Evolutionary conservation across 495 filamentous ascomycete species (phyloP).

Genomic region (Aspergillus ostianus): DNA sequence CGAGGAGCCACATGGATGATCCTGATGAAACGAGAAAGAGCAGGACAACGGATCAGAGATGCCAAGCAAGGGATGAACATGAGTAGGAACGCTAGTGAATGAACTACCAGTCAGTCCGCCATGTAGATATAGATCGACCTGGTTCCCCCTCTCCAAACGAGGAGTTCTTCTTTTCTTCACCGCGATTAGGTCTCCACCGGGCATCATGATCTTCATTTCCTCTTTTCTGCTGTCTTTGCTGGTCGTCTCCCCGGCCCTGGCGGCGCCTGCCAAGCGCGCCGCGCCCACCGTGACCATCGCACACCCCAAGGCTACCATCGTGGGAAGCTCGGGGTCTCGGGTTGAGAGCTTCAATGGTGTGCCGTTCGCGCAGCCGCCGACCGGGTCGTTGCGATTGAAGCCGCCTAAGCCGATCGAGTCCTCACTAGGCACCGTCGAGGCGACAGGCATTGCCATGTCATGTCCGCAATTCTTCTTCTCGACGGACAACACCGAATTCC

Average conservation of each 20-base stretch:
- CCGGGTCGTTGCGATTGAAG: constrained; percentile 56
- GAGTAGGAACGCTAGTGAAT: not conserved
- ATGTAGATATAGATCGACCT: constrained; percentile 5
- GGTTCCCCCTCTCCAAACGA: not conserved
- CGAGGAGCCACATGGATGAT: constrained; percentile 8
- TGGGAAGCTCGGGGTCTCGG: constrained; percentile 37
- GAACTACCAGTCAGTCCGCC: not conserved
- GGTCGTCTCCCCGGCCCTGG: constrained; percentile 8
- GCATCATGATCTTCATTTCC: constrained; percentile 11
- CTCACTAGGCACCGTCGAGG: constrained; percentile 50
- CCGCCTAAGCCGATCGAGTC: constrained; percentile 53
- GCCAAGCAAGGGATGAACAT: not conserved
- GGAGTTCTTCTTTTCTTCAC: not conserved
- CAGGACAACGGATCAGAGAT: not conserved
- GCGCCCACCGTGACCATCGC: constrained; percentile 45
- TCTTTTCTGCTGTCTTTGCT: constrained; percentile 9
- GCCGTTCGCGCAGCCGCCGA: constrained; percentile 63
- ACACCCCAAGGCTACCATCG: constrained; percentile 46
- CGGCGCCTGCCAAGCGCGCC: constrained; percentile 23
- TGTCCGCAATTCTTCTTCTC: constrained; percentile 54
- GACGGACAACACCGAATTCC: constrained; percentile 37
- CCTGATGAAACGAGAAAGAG: constrained; percentile 1
- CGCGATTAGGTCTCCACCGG: not conserved
- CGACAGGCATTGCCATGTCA: constrained; percentile 44
- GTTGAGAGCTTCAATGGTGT: constrained; percentile 61